Percentiles rank a stretch among this genome's conserved stretches.
phyloP scores from a whole-genome alignment of 208 protist genomes.

The Leishmania tropica region DNA sequence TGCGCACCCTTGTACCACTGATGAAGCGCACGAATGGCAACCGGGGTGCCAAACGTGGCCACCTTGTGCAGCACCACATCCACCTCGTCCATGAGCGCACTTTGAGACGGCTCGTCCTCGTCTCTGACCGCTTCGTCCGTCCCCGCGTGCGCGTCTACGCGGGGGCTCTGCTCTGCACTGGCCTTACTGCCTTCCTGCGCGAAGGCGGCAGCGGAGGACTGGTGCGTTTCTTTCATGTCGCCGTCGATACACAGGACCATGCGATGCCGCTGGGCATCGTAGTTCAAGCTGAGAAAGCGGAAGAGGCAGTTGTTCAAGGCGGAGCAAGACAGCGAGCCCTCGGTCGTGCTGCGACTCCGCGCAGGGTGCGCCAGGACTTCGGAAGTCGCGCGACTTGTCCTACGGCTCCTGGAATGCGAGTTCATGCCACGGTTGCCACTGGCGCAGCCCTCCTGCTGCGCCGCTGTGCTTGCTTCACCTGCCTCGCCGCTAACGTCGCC shows the following conservation, averaged over 20 bases:
- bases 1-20: slow-evolving; percentile 42
- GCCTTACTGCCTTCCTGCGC: neutral
- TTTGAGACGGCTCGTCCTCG: slow-evolving; percentile 3
- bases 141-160: slow-evolving; percentile 3
- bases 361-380: neutral
- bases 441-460: neutral
- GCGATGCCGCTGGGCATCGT: slow-evolving; percentile 35
- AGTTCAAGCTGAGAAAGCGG: slow-evolving; percentile 62
- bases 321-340: neutral
- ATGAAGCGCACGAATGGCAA: slow-evolving; percentile 43
- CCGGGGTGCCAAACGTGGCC: slow-evolving; percentile 51
- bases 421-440: neutral
- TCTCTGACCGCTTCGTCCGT: neutral
- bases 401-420: neutral
- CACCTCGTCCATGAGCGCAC: slow-evolving; percentile 24
- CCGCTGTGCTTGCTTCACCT: neutral
- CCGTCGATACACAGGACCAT: slow-evolving; percentile 37
- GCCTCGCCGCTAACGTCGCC: neutral
- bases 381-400: neutral
- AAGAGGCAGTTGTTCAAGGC: slow-evolving; percentile 18
- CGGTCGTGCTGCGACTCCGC: neutral
- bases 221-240: slow-evolving; percentile 10
- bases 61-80: slow-evolving; percentile 88
- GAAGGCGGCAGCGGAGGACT: neutral
- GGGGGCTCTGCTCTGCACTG: neutral